phyloP scores from a whole-genome alignment of 148 eudicot species.

The Rhododendron simsii region DNA sequence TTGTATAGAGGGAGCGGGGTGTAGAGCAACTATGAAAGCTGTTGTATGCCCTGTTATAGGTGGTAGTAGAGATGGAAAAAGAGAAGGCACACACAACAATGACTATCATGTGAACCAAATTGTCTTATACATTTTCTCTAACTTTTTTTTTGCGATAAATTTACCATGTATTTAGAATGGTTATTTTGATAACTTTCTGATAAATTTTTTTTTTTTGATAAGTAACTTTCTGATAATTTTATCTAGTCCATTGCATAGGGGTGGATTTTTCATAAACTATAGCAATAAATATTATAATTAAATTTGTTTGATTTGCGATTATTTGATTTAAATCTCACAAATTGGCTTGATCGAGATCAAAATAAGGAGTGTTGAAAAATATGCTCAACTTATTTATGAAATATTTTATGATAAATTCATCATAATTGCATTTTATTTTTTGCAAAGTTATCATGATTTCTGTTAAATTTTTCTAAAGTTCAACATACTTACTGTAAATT shows the following conservation, averaged over 20 bases:
- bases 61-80: not conserved
- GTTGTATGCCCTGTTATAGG: too few species aligned
- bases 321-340: not conserved
- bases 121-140: too few species aligned
- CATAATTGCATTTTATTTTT: too few species aligned
- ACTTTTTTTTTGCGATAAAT: too few species aligned
- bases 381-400: not conserved
- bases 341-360: not conserved
- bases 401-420: not conserved
- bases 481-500: too few species aligned
- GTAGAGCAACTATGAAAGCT: not conserved
- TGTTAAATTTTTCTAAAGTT: too few species aligned
- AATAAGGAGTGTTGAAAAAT: not conserved
- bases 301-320: not conserved
- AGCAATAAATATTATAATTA: too few species aligned
- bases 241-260: not conserved
- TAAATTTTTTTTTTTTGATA: too few species aligned
- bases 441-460: not conserved
- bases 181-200: too few species aligned
- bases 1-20: not conserved
- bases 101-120: too few species aligned
- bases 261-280: not conserved
- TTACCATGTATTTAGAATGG: not conserved
- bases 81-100: not conserved
- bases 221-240: too few species aligned